A percentile compares a stretch with the other conserved stretches of the same genome.
phyloP scores from a whole-genome alignment of 768 basidiomycete species.

The Lactarius deliciosus region DNA sequence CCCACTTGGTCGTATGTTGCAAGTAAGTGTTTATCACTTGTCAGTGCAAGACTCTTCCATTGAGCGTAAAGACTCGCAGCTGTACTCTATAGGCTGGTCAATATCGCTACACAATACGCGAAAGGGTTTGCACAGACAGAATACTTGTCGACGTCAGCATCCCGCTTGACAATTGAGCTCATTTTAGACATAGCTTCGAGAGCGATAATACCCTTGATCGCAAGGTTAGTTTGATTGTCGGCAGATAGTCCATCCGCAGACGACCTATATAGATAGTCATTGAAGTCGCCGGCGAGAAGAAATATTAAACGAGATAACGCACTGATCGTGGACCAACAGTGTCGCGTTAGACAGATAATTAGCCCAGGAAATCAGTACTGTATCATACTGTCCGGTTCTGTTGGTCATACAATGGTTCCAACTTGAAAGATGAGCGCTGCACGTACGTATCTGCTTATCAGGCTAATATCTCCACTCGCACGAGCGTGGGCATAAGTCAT shows the following conservation, averaged over 20 bases:
- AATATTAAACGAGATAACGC: constrained; percentile 50
- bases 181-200: constrained; percentile 65
- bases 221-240: constrained; percentile 68
- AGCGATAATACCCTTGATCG: constrained; percentile 69
- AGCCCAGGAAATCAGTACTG: constrained; percentile 36
- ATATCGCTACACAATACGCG: background rate
- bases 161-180: constrained; percentile 34
- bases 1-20: constrained; percentile 6
- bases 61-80: constrained; percentile 8
- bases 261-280: constrained; percentile 10
- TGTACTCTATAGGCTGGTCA: constrained; percentile 7
- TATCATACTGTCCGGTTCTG: constrained; percentile 27
- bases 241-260: constrained; percentile 15
- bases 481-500: constrained; percentile 36
- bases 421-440: too few species aligned
- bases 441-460: constrained; percentile 31
- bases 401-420: background rate
- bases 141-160: constrained; percentile 31
- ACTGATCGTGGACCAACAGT: constrained; percentile 53
- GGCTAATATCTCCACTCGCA: constrained; percentile 29
- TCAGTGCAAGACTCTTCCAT: constrained; percentile 20
- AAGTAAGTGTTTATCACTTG: constrained; percentile 14
- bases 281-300: background rate
- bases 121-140: constrained; percentile 27
- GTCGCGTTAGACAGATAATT: constrained; percentile 39